A percentile compares a stretch with the other conserved stretches of the same genome.
Conservation (phyloP, 208 protist genomes). For the Sergeia podlipaevii region DNA sequence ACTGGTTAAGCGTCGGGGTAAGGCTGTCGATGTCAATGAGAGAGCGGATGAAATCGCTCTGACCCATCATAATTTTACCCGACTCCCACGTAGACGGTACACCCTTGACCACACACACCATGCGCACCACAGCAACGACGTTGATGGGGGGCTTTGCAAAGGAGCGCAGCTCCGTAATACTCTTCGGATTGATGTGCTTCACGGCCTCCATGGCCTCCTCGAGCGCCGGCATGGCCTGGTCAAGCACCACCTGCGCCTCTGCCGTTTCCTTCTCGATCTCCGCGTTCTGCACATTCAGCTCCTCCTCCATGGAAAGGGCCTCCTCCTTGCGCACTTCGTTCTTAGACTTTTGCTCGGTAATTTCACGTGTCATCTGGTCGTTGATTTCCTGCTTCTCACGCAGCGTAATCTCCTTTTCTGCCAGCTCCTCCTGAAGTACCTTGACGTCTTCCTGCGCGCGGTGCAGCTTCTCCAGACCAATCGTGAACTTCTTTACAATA, state of each 20-base stretch:
- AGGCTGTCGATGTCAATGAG: slow-evolving; percentile 91
- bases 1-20: slow-evolving; percentile 85
- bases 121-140: slow-evolving; percentile 95
- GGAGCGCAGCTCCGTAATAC: slow-evolving; percentile 96
- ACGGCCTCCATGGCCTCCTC: slow-evolving; percentile 96
- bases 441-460: slow-evolving; percentile 95
- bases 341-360: slow-evolving; percentile 87
- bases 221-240: slow-evolving; percentile 95
- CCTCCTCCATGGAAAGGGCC: slow-evolving; percentile 89
- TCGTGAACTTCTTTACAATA: slow-evolving; percentile 93
- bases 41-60: slow-evolving; percentile 88
- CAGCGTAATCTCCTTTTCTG: slow-evolving; percentile 93
- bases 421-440: slow-evolving; percentile 93
- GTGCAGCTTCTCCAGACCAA: slow-evolving; percentile 96
- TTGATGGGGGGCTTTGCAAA: slow-evolving; percentile 95
- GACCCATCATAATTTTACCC: slow-evolving; percentile 91
- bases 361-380: slow-evolving; percentile 90
- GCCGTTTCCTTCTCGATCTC: slow-evolving; percentile 91
- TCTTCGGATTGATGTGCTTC: slow-evolving; percentile 92
- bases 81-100: slow-evolving; percentile 87
- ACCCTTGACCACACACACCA: slow-evolving; percentile 92
- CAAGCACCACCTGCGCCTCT: slow-evolving; percentile 94
- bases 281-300: slow-evolving; percentile 87
- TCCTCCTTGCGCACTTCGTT: slow-evolving; percentile 89
- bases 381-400: slow-evolving; percentile 94